Conservation (phyloP, 805 yeast species). For the Yamadazyma nakazawae region DNA sequence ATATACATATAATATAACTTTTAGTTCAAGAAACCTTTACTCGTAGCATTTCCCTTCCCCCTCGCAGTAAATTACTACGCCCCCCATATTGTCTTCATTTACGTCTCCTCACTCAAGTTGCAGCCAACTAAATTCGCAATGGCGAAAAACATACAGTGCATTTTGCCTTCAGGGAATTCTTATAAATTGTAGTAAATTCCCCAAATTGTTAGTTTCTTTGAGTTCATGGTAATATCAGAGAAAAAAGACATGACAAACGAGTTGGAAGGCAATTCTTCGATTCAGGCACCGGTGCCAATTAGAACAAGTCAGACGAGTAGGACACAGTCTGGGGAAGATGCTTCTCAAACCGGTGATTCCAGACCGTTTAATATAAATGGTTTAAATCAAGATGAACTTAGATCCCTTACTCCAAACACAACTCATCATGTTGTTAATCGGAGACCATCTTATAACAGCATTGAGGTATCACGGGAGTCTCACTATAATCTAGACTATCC, state of each 20-base stretch:
- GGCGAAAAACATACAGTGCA: conserved; percentile 1
- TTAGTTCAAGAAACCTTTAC: no score
- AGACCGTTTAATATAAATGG: not conserved
- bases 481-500: conserved; percentile 55
- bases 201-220: no score
- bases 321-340: conserved; percentile 3
- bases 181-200: not conserved
- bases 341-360: not conserved
- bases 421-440: conserved; percentile 17
- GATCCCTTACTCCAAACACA: conserved; percentile 27
- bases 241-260: not conserved
- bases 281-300: conserved; percentile 12
- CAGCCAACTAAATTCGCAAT: conserved; percentile 6
- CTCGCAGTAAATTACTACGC: not conserved
- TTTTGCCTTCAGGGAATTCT: not conserved
- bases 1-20: no score
- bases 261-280: not conserved
- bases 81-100: no score
- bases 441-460: conserved; percentile 31
- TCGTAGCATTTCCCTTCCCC: no score
- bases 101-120: conserved; percentile 1
- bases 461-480: conserved; percentile 26
- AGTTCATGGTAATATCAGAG: no score
- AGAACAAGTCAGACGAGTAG: conserved; percentile 2
- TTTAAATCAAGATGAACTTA: conserved; percentile 9